Conservation (phyloP, 2,329 filamentous ascomycete species). For the Alternaria sp. region DNA sequence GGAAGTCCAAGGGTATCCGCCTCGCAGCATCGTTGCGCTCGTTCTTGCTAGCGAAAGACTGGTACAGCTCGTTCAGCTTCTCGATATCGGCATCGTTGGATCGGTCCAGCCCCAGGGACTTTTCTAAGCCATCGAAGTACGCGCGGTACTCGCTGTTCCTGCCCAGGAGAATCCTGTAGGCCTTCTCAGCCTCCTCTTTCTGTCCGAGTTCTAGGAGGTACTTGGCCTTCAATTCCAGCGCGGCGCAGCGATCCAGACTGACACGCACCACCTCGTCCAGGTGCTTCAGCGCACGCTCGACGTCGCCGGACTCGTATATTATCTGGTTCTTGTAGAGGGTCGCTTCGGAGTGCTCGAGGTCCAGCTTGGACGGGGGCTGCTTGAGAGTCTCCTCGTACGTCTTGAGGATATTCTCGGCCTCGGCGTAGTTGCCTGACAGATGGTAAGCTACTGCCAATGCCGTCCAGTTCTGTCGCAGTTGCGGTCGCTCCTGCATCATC, state of each 20-base stretch:
- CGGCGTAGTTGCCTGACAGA: constrained; percentile 81
- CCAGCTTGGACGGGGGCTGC: constrained; percentile 75
- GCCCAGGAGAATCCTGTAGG: constrained; percentile 82
- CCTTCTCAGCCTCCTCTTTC: constrained; percentile 81
- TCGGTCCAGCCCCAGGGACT: constrained; percentile 70
- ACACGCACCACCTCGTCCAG: constrained; percentile 79
- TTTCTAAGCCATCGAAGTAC: constrained; percentile 83
- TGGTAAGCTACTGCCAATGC: constrained; percentile 95
- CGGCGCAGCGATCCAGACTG: constrained; percentile 82
- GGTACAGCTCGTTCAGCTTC: constrained; percentile 78
- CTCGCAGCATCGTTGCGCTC: constrained; percentile 85
- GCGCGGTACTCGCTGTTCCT: constrained; percentile 86
- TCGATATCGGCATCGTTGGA: constrained; percentile 72
- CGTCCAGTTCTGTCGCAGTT: constrained; percentile 93
- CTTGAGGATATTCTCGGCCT: constrained; percentile 89
- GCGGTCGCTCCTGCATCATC: constrained; percentile 86
- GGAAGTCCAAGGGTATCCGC: constrained; percentile 88
- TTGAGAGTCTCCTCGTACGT: constrained; percentile 96
- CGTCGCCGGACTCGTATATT: constrained; percentile 88
- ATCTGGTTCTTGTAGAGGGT: constrained; percentile 94
- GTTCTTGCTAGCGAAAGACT: constrained; percentile 81
- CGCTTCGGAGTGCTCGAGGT: constrained; percentile 94
- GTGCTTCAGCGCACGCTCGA: constrained; percentile 84
- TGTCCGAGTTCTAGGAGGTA: constrained; percentile 81
- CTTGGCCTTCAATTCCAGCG: constrained; percentile 85